Evolutionary conservation across 1,284 basidiomycete species (phyloP).

Genomic region (Anthracocystis setariae): DNA sequence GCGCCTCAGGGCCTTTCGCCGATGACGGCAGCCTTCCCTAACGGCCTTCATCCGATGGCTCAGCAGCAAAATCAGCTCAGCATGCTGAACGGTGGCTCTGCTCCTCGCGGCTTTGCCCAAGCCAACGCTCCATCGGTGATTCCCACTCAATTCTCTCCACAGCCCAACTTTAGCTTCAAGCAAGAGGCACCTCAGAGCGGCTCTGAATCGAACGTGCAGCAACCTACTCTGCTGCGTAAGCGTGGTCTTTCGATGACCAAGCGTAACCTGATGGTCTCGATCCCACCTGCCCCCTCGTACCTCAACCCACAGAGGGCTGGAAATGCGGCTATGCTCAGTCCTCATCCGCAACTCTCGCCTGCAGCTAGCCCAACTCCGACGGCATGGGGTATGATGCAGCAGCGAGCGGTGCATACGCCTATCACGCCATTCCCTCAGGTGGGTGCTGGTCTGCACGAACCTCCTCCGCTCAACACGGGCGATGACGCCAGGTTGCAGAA

Average conservation of each 20-base stretch:
- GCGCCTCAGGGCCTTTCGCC: conserved; percentile 29
- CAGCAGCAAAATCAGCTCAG: conserved; percentile 34
- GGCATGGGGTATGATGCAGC: conserved; percentile 61
- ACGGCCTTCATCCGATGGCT: conserved; percentile 15
- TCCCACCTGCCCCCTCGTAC: conserved; percentile 55
- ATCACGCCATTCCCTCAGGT: conserved; percentile 59
- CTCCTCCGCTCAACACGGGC: conserved; percentile 51
- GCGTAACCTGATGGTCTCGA: conserved; percentile 58
- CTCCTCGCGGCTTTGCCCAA: conserved; percentile 18
- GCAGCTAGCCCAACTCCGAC: conserved; percentile 42
- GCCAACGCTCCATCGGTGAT: conserved; percentile 46
- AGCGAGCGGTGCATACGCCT: conserved; percentile 56
- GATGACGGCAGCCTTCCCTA: conserved; percentile 35
- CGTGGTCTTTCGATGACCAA: conserved; percentile 58
- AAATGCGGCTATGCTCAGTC: conserved; percentile 36
- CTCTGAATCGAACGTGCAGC: conserved; percentile 22
- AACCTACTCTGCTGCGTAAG: conserved; percentile 58
- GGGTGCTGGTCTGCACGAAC: conserved; percentile 34
- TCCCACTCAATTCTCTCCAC: conserved; percentile 54
- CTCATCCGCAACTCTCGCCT: conserved; percentile 43
- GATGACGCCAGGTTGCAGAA: conserved; percentile 54
- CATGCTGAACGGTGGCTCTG: conserved; percentile 18
- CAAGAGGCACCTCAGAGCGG: conserved; percentile 4
- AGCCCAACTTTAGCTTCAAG: conserved; percentile 34
- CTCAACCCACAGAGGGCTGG: conserved; percentile 42